Conservation (phyloP, 1,284 basidiomycete genomes). For the Ceratobasidium sp. region DNA sequence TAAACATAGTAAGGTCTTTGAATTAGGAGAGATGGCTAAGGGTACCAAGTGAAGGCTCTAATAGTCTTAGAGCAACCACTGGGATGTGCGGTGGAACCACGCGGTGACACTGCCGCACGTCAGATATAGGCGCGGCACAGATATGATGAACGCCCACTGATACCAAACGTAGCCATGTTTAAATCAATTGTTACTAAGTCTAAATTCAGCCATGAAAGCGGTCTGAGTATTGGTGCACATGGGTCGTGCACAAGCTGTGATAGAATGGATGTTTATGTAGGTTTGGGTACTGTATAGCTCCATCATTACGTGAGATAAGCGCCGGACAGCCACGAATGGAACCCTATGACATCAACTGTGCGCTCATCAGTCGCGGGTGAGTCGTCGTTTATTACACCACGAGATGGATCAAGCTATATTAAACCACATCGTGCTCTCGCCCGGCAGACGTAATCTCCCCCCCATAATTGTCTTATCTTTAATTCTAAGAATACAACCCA, state of each 20-base stretch:
- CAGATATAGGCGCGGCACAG: no score
- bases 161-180: no score
- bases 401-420: background rate
- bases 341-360: constrained; percentile 28
- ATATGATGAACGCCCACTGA: no score
- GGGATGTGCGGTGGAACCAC: background rate
- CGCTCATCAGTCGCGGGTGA: background rate
- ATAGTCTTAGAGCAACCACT: background rate
- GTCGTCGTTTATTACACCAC: background rate
- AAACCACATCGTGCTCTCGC: background rate
- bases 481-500: background rate
- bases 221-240: no score
- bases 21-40: background rate
- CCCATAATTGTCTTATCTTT: background rate
- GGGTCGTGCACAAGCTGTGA: no score
- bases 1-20: background rate
- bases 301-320: background rate
- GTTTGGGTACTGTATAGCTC: background rate
- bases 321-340: constrained; percentile 11
- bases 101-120: background rate
- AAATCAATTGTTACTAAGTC: no score
- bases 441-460: background rate
- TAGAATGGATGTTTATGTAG: background rate
- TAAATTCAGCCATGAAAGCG: no score
- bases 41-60: background rate